Percentiles rank a stretch among this genome's conserved stretches.
Evolutionary conservation across 345 rosid species (phyloP).

Genomic region (Lepidium aucheri): DNA sequence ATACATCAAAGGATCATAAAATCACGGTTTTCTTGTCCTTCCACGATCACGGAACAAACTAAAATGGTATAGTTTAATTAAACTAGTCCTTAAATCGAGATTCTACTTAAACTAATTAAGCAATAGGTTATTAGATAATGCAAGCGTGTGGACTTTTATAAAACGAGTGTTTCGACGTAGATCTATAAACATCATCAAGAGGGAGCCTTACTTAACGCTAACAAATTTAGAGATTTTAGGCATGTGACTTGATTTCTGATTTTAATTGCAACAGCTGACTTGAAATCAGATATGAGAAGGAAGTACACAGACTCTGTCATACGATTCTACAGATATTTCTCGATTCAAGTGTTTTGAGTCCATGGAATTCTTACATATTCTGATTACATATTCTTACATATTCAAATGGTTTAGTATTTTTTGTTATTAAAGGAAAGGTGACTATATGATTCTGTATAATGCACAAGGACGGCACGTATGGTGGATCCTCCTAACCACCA

Average conservation of each 20-base stretch:
- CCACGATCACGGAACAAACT: conserved; percentile 5
- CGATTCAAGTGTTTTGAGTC: conserved; percentile 5
- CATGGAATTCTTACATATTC: not conserved
- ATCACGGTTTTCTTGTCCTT: conserved; percentile 19
- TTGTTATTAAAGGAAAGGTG: not conserved
- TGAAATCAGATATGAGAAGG: not conserved
- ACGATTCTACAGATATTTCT: conserved; percentile 9
- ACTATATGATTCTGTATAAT: not conserved
- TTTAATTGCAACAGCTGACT: conserved; percentile 10
- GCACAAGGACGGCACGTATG: not conserved
- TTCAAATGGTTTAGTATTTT: not conserved
- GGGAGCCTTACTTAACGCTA: conserved; percentile 19
- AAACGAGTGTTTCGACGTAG: conserved; percentile 23
- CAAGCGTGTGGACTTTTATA: conserved; percentile 33
- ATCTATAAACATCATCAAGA: conserved; percentile 21
- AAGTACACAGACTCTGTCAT: conserved; percentile 7
- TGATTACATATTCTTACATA: not conserved
- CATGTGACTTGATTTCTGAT: conserved; percentile 23
- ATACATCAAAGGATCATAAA: conserved; percentile 20
- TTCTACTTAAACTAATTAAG: not conserved
- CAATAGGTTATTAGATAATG: conserved; percentile 16
- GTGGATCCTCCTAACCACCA: too few species aligned
- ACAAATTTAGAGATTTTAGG: conserved; percentile 4
- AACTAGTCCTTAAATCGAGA: not conserved
- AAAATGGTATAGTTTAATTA: not conserved